Percentiles rank a stretch among this genome's conserved stretches.
phyloP scores from a whole-genome alignment of 2,329 filamentous ascomycete genomes.

The Botryotinia convoluta region DNA sequence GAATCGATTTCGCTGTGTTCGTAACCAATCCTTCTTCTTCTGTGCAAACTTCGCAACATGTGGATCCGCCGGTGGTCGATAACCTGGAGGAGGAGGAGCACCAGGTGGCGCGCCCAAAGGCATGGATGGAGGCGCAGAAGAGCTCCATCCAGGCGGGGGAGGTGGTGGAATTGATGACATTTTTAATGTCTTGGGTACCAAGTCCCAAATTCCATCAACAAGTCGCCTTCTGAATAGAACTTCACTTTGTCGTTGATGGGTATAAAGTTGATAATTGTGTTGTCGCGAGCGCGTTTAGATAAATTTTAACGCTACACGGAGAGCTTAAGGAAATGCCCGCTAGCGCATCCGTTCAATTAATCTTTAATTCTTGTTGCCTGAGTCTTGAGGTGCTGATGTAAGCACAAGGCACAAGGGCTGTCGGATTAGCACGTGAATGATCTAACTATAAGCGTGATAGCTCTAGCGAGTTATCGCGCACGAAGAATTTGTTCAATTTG shows the following conservation, averaged over 20 bases:
- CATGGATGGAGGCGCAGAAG: constrained; percentile 50
- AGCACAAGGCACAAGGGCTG: not conserved
- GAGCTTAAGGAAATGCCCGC: constrained; percentile 7
- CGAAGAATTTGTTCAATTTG: constrained; percentile 16
- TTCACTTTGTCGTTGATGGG: constrained; percentile 18
- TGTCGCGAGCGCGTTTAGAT: constrained; percentile 19
- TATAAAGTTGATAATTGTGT: constrained; percentile 11
- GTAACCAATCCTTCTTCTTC: constrained; percentile 99
- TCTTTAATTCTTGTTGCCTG: constrained; percentile 12
- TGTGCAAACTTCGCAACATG: constrained; percentile 92
- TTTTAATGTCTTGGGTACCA: constrained; percentile 30
- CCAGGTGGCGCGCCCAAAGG: constrained; percentile 45
- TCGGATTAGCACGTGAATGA: not conserved
- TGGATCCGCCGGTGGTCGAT: constrained; percentile 75
- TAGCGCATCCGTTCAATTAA: constrained; percentile 17
- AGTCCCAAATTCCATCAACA: constrained; percentile 32
- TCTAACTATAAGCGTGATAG: constrained; percentile 16
- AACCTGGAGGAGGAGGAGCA: constrained; percentile 78
- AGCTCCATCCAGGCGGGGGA: constrained; percentile 65
- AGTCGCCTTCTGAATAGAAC: constrained; percentile 11
- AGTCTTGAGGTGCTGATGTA: not conserved
- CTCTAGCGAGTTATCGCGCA: constrained; percentile 20
- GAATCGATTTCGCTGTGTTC: constrained; percentile 85
- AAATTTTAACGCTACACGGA: constrained; percentile 14
- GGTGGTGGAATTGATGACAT: constrained; percentile 63